These are phyloP conservation scores for Amphicarpaea edgeworthii DNA, from an alignment of 306 rosid species.

Conservation along the genomic window DNA sequence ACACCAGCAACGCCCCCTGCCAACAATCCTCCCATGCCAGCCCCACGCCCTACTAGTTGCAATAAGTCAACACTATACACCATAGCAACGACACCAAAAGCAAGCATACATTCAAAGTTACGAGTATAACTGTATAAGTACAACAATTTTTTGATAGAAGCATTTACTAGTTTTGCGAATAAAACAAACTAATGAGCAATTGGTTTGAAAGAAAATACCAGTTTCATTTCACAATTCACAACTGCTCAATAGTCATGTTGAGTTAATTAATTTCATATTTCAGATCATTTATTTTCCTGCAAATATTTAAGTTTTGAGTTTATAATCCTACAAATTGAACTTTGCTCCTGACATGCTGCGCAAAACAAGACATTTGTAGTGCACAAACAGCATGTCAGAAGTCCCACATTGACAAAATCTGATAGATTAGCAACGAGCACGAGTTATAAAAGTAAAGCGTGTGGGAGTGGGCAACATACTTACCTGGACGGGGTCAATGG, in stretches of 20 bases:
- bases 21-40: constrained; percentile 52
- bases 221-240: not conserved
- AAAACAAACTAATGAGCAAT: no score
- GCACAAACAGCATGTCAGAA: no score
- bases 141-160: no score
- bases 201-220: not conserved
- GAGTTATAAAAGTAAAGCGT: not conserved
- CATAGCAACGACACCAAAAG: no score
- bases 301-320: not conserved
- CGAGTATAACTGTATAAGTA: no score
- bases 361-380: no score
- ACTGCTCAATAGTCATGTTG: not conserved
- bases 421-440: not conserved
- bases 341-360: no score
- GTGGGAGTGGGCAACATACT: not conserved
- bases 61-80: not conserved
- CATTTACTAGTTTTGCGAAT: no score
- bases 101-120: no score
- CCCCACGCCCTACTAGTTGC: constrained; percentile 48
- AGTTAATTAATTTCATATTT: not conserved
- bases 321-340: not conserved
- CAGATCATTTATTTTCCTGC: not conserved
- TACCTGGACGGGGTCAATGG: constrained; percentile 61
- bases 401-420: not conserved
- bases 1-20: constrained; percentile 64